Evolutionary conservation across 345 rosid species (phyloP).

Genomic region (Eucalyptus caleyi): DNA sequence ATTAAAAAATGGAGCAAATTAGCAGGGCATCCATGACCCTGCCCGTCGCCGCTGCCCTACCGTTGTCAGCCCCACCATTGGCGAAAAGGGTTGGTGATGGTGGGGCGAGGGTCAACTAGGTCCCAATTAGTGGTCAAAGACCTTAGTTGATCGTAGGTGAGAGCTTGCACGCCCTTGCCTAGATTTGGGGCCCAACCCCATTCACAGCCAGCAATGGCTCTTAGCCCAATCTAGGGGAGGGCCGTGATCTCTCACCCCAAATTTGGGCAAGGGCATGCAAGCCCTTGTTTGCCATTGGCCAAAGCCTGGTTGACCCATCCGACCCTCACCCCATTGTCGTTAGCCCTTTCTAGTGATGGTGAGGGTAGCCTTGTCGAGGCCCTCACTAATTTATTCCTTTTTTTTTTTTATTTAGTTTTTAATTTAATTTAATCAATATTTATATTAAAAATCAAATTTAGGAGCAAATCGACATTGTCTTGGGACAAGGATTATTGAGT

Average conservation of each 20-base stretch:
- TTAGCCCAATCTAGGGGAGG: not conserved
- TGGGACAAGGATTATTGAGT: not conserved
- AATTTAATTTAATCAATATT: not conserved
- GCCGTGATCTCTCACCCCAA: fast-evolving
- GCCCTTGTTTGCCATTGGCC: not conserved
- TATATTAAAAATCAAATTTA: not conserved
- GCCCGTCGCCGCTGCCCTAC: fast-evolving
- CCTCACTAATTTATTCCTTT: no score
- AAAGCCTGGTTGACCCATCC: not conserved
- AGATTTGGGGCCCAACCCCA: not conserved
- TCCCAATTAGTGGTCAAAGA: fast-evolving
- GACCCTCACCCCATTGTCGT: fast-evolving
- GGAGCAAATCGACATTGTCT: fast-evolving
- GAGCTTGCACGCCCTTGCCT: fast-evolving
- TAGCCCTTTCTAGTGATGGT: not conserved
- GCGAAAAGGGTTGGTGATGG: fast-evolving
- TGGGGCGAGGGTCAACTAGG: not conserved
- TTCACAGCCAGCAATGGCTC: fast-evolving
- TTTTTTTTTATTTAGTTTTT: no score
- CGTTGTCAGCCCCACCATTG: not conserved
- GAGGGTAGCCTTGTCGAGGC: not conserved
- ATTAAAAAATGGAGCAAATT: not conserved
- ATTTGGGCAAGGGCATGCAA: fast-evolving
- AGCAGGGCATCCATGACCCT: not conserved
- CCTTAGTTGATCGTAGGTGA: fast-evolving